A percentile compares a stretch with the other conserved stretches of the same genome.
Conservation (phyloP, 2,329 filamentous ascomycete genomes). For the Phaeosphaeria sp. region DNA sequence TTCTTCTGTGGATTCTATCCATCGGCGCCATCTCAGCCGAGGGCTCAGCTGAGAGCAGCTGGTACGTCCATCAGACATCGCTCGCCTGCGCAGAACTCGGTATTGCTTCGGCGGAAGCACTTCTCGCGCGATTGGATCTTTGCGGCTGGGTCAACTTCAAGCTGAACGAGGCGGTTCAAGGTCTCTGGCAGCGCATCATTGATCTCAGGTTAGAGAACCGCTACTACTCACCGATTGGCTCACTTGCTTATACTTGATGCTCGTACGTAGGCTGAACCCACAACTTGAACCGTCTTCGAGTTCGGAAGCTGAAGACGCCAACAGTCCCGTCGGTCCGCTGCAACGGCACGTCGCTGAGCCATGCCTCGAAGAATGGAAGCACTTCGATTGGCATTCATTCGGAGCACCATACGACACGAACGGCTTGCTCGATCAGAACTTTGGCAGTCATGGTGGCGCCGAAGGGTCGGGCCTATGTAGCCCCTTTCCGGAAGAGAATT, state of each 20-base stretch:
- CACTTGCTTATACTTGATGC: constrained; percentile 43
- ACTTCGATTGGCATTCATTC: constrained; percentile 37
- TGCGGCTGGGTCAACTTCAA: constrained; percentile 50
- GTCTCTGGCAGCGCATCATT: constrained; percentile 41
- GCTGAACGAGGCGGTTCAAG: constrained; percentile 38
- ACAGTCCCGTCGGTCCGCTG: constrained; percentile 36
- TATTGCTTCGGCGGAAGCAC: constrained; percentile 28
- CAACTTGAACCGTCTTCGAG: constrained; percentile 24
- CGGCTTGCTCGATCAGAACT: not conserved
- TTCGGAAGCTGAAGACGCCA: constrained; percentile 19
- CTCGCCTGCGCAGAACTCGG: constrained; percentile 42
- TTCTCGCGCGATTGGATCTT: constrained; percentile 39
- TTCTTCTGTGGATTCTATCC: constrained; percentile 47
- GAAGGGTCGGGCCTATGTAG: not conserved
- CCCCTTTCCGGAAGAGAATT: not conserved
- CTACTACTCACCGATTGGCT: constrained; percentile 30
- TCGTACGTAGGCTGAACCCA: constrained; percentile 38
- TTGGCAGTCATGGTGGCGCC: not conserved
- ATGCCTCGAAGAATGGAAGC: constrained; percentile 41
- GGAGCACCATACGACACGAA: constrained; percentile 1
- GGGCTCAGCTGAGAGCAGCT: constrained; percentile 36
- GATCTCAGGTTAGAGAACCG: constrained; percentile 46
- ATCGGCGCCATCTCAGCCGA: constrained; percentile 46
- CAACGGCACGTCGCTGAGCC: constrained; percentile 37
- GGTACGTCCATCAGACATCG: constrained; percentile 44